Evolutionary conservation across 2,329 filamentous ascomycete genomes (phyloP).

Genomic region (Fonsecaea multimorphosa): DNA sequence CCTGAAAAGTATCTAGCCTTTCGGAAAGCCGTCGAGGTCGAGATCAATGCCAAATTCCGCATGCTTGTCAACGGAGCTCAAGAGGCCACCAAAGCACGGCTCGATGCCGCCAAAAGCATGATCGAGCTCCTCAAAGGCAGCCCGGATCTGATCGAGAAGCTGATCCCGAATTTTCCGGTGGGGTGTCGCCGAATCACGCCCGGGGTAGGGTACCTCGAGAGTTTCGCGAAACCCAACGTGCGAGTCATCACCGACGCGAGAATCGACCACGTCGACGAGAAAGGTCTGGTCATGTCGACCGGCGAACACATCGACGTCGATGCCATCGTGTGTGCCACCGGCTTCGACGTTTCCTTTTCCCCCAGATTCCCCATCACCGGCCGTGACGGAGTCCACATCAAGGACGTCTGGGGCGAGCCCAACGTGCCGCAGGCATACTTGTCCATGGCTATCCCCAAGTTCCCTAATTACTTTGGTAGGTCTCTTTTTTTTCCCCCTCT

Average conservation of each 20-base stretch:
- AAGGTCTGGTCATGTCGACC: slow-evolving; percentile 33
- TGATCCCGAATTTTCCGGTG: slow-evolving; percentile 39
- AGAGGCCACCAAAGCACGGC: slow-evolving; percentile 8
- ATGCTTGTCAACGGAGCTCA: slow-evolving; percentile 21
- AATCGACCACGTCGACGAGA: slow-evolving; percentile 36
- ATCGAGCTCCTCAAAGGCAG: slow-evolving; percentile 31
- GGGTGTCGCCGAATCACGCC: slow-evolving; percentile 43
- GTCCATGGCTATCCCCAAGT: slow-evolving; percentile 23
- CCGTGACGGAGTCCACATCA: slow-evolving; percentile 37
- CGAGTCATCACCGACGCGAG: slow-evolving; percentile 29
- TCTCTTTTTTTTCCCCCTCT: not conserved
- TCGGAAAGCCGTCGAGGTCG: slow-evolving; percentile 33
- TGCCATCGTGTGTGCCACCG: slow-evolving; percentile 46
- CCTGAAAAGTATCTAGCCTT: slow-evolving; percentile 26
- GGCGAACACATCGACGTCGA: slow-evolving; percentile 40
- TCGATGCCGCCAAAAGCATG: slow-evolving; percentile 33
- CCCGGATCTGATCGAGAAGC: slow-evolving; percentile 34
- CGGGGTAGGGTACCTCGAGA: slow-evolving; percentile 42
- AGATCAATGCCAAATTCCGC: slow-evolving; percentile 29
- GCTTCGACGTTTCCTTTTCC: slow-evolving; percentile 43
- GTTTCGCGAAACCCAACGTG: slow-evolving; percentile 40
- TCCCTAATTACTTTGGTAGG: slow-evolving; percentile 42
- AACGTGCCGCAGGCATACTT: slow-evolving; percentile 39
- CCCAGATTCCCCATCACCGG: slow-evolving; percentile 38
- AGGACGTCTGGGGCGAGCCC: slow-evolving; percentile 46